These are phyloP conservation scores for Anisodus tanguticus DNA, from an alignment of 257 asterid species.

Conservation along the genomic window DNA sequence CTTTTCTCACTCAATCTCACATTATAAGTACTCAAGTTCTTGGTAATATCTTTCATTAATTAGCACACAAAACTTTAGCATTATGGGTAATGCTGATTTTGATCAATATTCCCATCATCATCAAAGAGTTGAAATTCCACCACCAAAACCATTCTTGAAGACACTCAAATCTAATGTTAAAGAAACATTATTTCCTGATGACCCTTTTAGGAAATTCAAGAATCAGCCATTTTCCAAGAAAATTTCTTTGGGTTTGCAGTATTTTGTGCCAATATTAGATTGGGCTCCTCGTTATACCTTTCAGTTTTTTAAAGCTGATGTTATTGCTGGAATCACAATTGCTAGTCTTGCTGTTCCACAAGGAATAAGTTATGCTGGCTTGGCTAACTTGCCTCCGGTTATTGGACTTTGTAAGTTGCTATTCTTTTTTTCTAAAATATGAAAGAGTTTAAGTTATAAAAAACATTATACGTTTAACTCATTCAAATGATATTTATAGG, in stretches of 20 bases:
- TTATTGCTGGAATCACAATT: conserved; percentile 73
- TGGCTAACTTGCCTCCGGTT: conserved; percentile 71
- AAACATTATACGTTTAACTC: no score
- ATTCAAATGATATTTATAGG: no score
- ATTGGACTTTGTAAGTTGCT: conserved; percentile 68
- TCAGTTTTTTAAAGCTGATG: conserved; percentile 63
- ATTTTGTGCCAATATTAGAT: conserved; percentile 67
- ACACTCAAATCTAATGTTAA: conserved; percentile 50
- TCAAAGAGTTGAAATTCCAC: conserved; percentile 54
- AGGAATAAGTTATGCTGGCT: conserved; percentile 80
- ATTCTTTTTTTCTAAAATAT: no score
- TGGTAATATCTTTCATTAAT: conserved; percentile 1
- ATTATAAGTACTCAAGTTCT: conserved; percentile 1
- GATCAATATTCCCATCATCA: conserved; percentile 38
- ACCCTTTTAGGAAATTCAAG: conserved; percentile 71
- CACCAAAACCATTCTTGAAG: conserved; percentile 58
- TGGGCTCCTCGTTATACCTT: conserved; percentile 79
- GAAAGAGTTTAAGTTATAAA: no score
- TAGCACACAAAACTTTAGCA: not conserved
- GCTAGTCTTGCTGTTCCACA: conserved; percentile 90
- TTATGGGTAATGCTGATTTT: conserved; percentile 52
- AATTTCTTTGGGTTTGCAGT: conserved; percentile 52
- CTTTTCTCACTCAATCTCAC: not conserved
- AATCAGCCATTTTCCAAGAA: conserved; percentile 50
- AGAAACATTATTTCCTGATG: conserved; percentile 80